Conservation (phyloP, 192 early-diverging fungal genomes). For the Gigaspora rosea region DNA sequence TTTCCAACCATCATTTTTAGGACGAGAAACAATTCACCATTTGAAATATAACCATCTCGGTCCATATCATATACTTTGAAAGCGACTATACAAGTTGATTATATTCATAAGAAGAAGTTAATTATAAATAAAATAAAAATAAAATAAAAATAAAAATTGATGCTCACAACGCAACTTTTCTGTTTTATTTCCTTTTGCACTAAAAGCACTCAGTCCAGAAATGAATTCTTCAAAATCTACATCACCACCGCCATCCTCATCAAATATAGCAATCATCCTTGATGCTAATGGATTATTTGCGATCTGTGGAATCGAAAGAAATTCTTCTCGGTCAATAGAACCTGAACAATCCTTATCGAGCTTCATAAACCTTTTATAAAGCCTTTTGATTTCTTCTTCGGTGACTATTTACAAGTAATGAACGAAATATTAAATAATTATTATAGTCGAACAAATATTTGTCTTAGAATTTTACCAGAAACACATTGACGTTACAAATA, state of each 20-base stretch:
- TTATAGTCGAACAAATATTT: too few species aligned
- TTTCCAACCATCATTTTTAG: slow-evolving; percentile 99
- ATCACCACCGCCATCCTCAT: slow-evolving; percentile 97
- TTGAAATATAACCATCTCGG: slow-evolving; percentile 97
- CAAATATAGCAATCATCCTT: slow-evolving; percentile 95
- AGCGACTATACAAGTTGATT: slow-evolving; percentile 64
- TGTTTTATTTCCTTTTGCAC: slow-evolving; percentile 89
- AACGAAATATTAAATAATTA: not conserved
- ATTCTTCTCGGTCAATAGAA: slow-evolving; percentile 96
- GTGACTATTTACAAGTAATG: slow-evolving; percentile 57
- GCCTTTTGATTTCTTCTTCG: slow-evolving; percentile 92
- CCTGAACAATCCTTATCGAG: slow-evolving; percentile 98
- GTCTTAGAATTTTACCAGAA: too few species aligned
- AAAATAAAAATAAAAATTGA: not conserved
- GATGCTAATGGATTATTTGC: slow-evolving; percentile 97
- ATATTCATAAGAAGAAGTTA: not conserved
- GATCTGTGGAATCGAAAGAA: slow-evolving; percentile 94
- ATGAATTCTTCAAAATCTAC: slow-evolving; percentile 99
- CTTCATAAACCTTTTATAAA: slow-evolving; percentile 98
- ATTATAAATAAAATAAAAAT: not conserved
- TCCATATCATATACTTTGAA: slow-evolving; percentile 99
- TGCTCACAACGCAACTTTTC: slow-evolving; percentile 93
- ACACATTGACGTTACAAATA: not conserved
- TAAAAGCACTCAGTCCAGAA: slow-evolving; percentile 90
- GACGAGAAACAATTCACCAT: slow-evolving; percentile 97